phyloP scores from a whole-genome alignment of 2,329 filamentous ascomycete genomes.

The Ophiocordyceps sinensis region DNA sequence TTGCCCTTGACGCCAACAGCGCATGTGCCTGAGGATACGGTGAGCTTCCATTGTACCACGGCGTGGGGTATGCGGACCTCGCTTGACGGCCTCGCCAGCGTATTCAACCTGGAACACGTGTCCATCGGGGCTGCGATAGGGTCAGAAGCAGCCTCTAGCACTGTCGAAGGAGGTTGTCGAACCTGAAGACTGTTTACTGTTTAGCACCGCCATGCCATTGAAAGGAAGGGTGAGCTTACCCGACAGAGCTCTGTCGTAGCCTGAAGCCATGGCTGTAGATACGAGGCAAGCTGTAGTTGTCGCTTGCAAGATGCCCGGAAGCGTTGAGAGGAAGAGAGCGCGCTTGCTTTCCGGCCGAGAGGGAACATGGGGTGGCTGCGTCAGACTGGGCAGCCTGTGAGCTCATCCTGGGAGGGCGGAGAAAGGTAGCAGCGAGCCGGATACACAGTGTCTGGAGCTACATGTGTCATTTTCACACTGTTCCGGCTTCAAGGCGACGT shows the following conservation, averaged over 20 bases:
- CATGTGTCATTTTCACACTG: background rate
- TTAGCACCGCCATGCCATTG: conserved; percentile 21
- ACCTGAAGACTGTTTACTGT: conserved; percentile 64
- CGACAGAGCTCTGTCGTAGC: conserved; percentile 98
- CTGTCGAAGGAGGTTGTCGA: conserved; percentile 7
- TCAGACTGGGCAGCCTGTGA: conserved; percentile 24
- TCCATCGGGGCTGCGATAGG: conserved; percentile 69
- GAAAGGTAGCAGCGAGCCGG: conserved; percentile 13
- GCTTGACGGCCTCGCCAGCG: conserved; percentile 94
- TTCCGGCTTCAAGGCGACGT: background rate
- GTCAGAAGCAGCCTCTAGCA: conserved; percentile 24
- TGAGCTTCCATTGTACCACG: conserved; percentile 6
- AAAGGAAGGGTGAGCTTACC: conserved; percentile 43
- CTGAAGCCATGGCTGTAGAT: conserved; percentile 55
- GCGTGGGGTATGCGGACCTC: conserved; percentile 45
- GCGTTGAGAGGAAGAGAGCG: conserved; percentile 1
- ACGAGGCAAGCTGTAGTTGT: background rate
- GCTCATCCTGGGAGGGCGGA: conserved; percentile 12
- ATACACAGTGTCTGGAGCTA: background rate
- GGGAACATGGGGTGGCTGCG: conserved; percentile 17
- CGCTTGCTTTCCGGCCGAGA: background rate
- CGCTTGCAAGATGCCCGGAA: background rate
- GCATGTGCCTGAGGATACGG: conserved; percentile 58
- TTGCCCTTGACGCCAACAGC: conserved; percentile 93
- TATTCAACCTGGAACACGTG: conserved; percentile 99